Base-by-base conservation (phyloP, 345 rosid species). In the Salix dunnii region DNA sequence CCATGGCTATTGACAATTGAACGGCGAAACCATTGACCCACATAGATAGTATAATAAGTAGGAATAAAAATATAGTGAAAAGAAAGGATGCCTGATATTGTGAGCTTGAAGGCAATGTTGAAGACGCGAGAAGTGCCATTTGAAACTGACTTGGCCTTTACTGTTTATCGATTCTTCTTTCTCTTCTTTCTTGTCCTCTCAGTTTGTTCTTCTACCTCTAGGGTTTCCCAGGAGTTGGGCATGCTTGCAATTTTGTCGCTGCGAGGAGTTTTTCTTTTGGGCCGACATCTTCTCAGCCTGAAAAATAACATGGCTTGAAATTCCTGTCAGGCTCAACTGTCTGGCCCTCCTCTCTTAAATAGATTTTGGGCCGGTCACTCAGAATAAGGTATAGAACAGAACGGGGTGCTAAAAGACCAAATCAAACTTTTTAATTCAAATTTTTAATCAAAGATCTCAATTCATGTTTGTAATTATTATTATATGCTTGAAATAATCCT, bases 61-160 rank as follows among this genome's bases (percentile, higher is more conserved):
- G n/a, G n/a, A 49, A 2, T 49, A 49, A 14, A 9, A 51, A 43
- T 30, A 21, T 13, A 16, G 25, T 6, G 72, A 5, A 49, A 7
- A 36, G 5, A 8, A 14, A 67, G 35, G 27, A 18, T 46, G 81
- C 86, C 87, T 74, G 84, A 66, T 71, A 48, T 51, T 68, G 72
- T 21, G 69, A 66, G 72, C 73, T n/a, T 20, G 78, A 62, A 55
- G 67, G 38, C 43, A 63, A 48, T 5, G 62, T 12, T 5, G 78
- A 62, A 36, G 84, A 82, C 48, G 84, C 73, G 20, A 72, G 69
- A 68, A 76, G 74, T 76, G 84, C 82, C 87, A 84, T 81, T 33
- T 27, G 16, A 18, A 36, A 7, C 35, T 64, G 36, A 16, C 36
- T 27, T 48, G 23, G 20, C 9, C 13, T 25, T 65, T 13, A 23